Evolutionary conservation across 2,329 filamentous ascomycete species (phyloP).

Genomic region (Cladophialophora carrionii): DNA sequence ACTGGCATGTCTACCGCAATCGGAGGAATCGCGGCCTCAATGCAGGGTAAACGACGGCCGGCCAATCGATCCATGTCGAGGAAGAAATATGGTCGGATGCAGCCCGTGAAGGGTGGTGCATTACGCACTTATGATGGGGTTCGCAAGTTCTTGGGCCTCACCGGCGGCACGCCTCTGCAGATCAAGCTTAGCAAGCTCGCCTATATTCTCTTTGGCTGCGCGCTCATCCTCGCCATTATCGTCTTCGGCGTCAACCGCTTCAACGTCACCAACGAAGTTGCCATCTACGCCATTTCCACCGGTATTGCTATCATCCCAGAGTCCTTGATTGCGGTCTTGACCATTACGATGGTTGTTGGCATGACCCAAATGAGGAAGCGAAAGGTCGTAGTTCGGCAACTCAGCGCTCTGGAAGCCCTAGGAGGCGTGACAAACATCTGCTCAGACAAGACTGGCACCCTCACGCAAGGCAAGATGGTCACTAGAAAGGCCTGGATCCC

Average conservation of each 20-base stretch:
- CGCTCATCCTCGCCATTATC: slow-evolving; percentile 64
- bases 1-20: slow-evolving; percentile 66
- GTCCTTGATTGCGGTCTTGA: slow-evolving; percentile 65
- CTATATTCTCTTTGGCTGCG: slow-evolving; percentile 75
- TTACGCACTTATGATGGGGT: slow-evolving; percentile 54
- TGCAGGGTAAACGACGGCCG: slow-evolving; percentile 56
- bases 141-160: slow-evolving; percentile 62
- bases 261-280: slow-evolving; percentile 59
- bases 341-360: slow-evolving; percentile 63
- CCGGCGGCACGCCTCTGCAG: slow-evolving; percentile 79
- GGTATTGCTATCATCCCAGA: slow-evolving; percentile 66
- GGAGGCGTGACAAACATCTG: slow-evolving; percentile 61
- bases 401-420: slow-evolving; percentile 60
- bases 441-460: slow-evolving; percentile 58
- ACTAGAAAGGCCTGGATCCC: slow-evolving; percentile 64
- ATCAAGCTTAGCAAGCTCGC: slow-evolving; percentile 84
- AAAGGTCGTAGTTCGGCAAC: slow-evolving; percentile 58
- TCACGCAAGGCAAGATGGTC: slow-evolving; percentile 66
- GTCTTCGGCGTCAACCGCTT: slow-evolving; percentile 64
- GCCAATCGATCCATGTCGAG: slow-evolving; percentile 49
- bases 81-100: slow-evolving; percentile 50
- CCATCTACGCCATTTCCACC: slow-evolving; percentile 63
- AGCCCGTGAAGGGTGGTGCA: slow-evolving; percentile 56
- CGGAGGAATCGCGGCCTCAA: slow-evolving; percentile 61
- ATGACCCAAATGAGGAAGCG: slow-evolving; percentile 59